Evolutionary conservation across 192 early-diverging fungal genomes (phyloP), one percentile per base, ranked within the genome.

Genomic region (Coemansia sp.): DNA sequence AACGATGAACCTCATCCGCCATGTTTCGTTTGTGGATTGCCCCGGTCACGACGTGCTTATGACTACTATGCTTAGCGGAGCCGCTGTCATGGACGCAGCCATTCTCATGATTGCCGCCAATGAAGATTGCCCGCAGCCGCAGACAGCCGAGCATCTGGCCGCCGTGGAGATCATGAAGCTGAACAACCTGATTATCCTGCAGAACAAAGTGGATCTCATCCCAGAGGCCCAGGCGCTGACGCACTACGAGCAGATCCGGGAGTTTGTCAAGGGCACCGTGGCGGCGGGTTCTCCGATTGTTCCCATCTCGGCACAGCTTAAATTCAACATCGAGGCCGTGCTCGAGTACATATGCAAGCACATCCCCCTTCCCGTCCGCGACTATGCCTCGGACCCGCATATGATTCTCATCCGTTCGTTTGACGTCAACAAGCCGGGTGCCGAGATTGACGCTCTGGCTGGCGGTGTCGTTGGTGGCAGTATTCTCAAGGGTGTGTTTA

Each of bases 1-100:
- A 20, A 87, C 55, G 47, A 89, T 95, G 92, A 74, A 85, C 48
- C 71, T 99, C 58, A 58, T 89, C 43, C 83, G 93, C 58, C 95
- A 96, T 58, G 92, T 98, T 17, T 94, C 92, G 7, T 99, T 99
- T 79, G 95, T 97, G 38, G 96, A 97, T 79, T 97, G 96, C 69
- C 95, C 96, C 23, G 96, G 96, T 35, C 95, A 99, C 90, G 96
- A 99, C 78, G 90, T 97, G 88, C 88, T 97, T 55, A 97, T 96
- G 96, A 90, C 94, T 27, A 97, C 94, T 50, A 97, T 99, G 96
- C 80, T 99, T 54, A 95, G 92, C 81, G 96, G 96, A 55, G 91
- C 92, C 28, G 95, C 95, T 23, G 94, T 98, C 49, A 98, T 98
- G 95, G 95, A 98, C 80, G 95, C 95, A 35, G 96, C 96, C 5